These are phyloP conservation scores for Lactifluus hygrophoroides DNA, from an alignment of 768 basidiomycete species.

Conservation along the genomic window DNA sequence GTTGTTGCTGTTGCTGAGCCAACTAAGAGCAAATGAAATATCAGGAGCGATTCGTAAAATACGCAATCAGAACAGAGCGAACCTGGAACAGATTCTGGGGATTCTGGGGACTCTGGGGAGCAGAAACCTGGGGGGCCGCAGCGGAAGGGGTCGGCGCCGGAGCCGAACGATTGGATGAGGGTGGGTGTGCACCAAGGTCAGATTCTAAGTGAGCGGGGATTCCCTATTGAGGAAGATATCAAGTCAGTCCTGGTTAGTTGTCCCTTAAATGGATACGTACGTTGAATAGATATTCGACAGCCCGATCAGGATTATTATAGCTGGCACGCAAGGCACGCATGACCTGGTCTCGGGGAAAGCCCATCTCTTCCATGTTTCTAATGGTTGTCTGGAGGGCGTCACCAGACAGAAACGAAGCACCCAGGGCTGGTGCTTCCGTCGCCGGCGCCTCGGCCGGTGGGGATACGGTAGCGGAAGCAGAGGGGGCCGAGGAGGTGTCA, in stretches of 20 bases:
- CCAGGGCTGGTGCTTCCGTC: constrained; percentile 27
- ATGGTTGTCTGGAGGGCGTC: constrained; percentile 68
- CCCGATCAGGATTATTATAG: constrained; percentile 95
- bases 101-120: constrained; percentile 69
- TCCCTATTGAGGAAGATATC: constrained; percentile 40
- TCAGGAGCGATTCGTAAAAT: neutral
- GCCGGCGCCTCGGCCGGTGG: constrained; percentile 18
- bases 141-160: constrained; percentile 31
- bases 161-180: constrained; percentile 16
- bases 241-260: constrained; percentile 4
- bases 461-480: constrained; percentile 27
- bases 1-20: constrained; percentile 65
- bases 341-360: constrained; percentile 81
- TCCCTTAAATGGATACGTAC: constrained; percentile 38
- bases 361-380: constrained; percentile 87
- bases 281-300: constrained; percentile 95
- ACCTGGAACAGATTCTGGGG: constrained; percentile 89
- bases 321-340: constrained; percentile 81
- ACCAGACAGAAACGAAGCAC: constrained; percentile 70
- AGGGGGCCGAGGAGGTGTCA: constrained; percentile 26
- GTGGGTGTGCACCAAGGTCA: constrained; percentile 31
- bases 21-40: constrained; percentile 35
- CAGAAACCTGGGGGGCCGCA: constrained; percentile 29
- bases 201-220: constrained; percentile 65
- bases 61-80: constrained; percentile 14